Base-by-base conservation (phyloP, 352 stramenopile genomes). In the Globisporangium iwayamae region DNA sequence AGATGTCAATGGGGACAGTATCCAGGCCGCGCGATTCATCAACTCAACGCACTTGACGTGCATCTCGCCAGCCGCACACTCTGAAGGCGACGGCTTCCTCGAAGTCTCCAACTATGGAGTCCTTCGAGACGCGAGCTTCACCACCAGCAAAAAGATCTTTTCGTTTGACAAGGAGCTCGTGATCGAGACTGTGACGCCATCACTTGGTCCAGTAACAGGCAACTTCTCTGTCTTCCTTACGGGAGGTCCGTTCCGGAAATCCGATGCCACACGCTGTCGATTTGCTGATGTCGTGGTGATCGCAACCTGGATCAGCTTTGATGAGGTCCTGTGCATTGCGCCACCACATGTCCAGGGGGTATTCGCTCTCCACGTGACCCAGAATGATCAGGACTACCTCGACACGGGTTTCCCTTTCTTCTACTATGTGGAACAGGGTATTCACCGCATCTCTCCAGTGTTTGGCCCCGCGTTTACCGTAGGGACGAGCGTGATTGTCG, bases 321-420 rank as follows among this genome's bases (percentile, higher is more conserved):
- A 85, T 41, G 75, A 89, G 70, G 77, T 98, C 14, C 60, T 73
- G 38, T 98, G 89, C 70, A 79, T 74, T 25, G 86, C 91, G n/a
- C 91, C 89, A 25, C 74, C 79, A 0, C 79, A 96, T 41, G 39
- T 59, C 3, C 56, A 79, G 0, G 93, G 93, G 0, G 65, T 89
- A 0, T 92, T 97, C 50, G 70, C 78, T 2, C 71, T 98, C 0
- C 71, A 96, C 63, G 79, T 99, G 32, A 91, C 90, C 22, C 67
- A 88, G 47, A 98, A 99, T 68, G 89, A 84, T 34, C 93, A 98
- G 70, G 92, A 99, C 66, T 98, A 96, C 66, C 87, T 81, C 0
- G 65, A 85, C 47, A 80, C 71, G 1, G 64, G 66, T 0, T 50
- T 85, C 2, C 68, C 80, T 3, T 98, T 98, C 62, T 66, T 79